Evolutionary conservation across 2,329 filamentous ascomycete species (phyloP).

Genomic region (Penicillium sp.): DNA sequence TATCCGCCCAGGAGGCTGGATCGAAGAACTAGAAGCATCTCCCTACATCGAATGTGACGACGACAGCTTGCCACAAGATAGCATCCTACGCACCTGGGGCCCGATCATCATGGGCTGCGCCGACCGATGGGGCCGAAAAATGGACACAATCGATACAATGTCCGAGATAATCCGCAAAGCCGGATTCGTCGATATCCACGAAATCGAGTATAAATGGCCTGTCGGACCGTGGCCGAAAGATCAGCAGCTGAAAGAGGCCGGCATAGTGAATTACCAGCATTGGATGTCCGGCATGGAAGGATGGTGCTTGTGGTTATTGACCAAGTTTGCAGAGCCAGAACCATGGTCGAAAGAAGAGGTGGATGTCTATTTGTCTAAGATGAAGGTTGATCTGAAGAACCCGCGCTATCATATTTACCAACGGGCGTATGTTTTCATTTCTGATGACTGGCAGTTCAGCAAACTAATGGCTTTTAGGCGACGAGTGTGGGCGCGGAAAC

Average conservation of each 20-base stretch:
- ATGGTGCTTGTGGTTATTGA: constrained; percentile 28
- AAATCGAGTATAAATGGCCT: constrained; percentile 28
- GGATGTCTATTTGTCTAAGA: constrained; percentile 11
- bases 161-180: constrained; percentile 19
- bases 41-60: constrained; percentile 15
- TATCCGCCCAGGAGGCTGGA: constrained; percentile 18
- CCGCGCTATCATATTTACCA: constrained; percentile 11
- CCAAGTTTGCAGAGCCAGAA: constrained; percentile 13
- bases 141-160: constrained; percentile 23
- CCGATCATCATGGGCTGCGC: constrained; percentile 18
- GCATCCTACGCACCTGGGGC: constrained; percentile 13
- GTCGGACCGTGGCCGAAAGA: constrained; percentile 32
- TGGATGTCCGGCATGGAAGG: constrained; percentile 29
- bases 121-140: constrained; percentile 18
- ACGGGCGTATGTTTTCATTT: constrained; percentile 7
- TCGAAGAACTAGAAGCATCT: constrained; percentile 18
- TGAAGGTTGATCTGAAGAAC: constrained; percentile 9
- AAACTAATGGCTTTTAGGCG: constrained; percentile 4
- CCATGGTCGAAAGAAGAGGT: constrained; percentile 16
- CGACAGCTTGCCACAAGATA: constrained; percentile 13
- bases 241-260: constrained; percentile 35
- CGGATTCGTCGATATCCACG: constrained; percentile 33
- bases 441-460: neutral
- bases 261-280: constrained; percentile 29
- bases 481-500: constrained; percentile 15